phyloP scores from a whole-genome alignment of 2,329 filamentous ascomycete species.

The Nemania serpens region DNA sequence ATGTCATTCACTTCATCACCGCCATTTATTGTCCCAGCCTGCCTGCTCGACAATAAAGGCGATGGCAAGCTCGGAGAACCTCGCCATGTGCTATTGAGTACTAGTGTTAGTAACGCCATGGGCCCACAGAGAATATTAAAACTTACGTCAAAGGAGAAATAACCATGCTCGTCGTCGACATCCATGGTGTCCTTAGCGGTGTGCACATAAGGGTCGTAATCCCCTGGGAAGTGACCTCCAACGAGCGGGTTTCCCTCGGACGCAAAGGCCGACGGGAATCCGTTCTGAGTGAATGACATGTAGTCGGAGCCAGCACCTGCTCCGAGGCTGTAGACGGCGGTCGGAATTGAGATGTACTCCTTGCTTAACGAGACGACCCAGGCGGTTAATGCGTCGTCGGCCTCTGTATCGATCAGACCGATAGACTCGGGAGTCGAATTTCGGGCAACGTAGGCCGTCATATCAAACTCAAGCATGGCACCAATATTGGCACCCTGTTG shows the following conservation, averaged over 20 bases:
- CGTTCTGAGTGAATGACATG: constrained; percentile 47
- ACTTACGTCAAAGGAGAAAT: constrained; percentile 46
- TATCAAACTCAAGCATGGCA: constrained; percentile 41
- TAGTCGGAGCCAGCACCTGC: constrained; percentile 47
- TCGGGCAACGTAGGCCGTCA: constrained; percentile 44
- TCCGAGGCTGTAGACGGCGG: constrained; percentile 41
- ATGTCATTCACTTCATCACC: constrained; percentile 31
- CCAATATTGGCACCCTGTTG: constrained; percentile 62
- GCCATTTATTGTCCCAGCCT: constrained; percentile 48
- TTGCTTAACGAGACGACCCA: constrained; percentile 43
- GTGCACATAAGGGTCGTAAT: constrained; percentile 47
- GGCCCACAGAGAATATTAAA: background rate
- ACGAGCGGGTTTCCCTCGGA: constrained; percentile 45
- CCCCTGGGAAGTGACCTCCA: constrained; percentile 24
- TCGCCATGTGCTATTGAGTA: constrained; percentile 44
- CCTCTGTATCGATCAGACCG: constrained; percentile 46
- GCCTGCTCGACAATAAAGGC: constrained; percentile 47
- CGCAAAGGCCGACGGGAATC: constrained; percentile 47
- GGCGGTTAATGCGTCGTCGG: constrained; percentile 44
- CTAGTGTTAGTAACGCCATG: constrained; percentile 18
- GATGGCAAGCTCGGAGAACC: constrained; percentile 47
- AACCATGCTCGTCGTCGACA: constrained; percentile 45
- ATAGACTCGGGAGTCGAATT: constrained; percentile 47
- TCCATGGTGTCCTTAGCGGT: constrained; percentile 44
- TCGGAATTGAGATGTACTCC: constrained; percentile 45